Base-by-base conservation (phyloP, 2,329 filamentous ascomycete genomes). In the Allantophomopsis lycopodina region DNA sequence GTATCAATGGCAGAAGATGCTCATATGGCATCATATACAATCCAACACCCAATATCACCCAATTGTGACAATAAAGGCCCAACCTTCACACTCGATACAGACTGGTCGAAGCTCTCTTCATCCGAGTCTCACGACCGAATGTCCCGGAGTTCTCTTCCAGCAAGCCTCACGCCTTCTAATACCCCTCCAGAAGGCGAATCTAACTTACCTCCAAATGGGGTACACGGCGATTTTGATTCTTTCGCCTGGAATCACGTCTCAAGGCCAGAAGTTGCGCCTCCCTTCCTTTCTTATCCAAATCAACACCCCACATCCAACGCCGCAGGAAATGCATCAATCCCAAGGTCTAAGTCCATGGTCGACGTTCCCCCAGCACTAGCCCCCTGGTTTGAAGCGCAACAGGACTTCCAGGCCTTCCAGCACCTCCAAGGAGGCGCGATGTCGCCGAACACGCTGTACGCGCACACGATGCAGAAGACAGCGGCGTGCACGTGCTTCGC, bases 401-500 rank as follows among this genome's bases (percentile, higher is more conserved):
- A 44, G 16, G n/a, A 37, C 43, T 12, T 30, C 35, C 16, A 38
- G 32, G 35, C 36, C 16, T 34, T 28, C 23, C 23, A 28, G 23
- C 23, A 28, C 11, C 23, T 28, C 23, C 23, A 28, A 28, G 23
- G 23, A 28, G 23, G 23, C 7, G 23, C 23, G 5, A 28, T 28
- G 23, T 28, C 23, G 7, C 23, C 23, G 23, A 28, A 28, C 8
- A 28, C 23, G 23, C 8, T 28, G 23, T 28, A 28, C 11, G 16
- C 32, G 10, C 14, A 15, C 32, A 34, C 14, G 32, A 34, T 34
- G 32, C 32, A 34, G 16, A 34, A 15, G 32, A 34, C 32, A 34
- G 14, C 32, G 16, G n/a, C 32, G 32, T 71, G 67, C 46, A 60
- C 57, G 7, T 71, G 66, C 49, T 69, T 70, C 46, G 58, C 60